Percentiles rank a stretch among this genome's conserved stretches.
These are phyloP conservation scores for Poronia punctata DNA, from an alignment of 495 filamentous ascomycete genomes.

Conservation along the genomic window DNA sequence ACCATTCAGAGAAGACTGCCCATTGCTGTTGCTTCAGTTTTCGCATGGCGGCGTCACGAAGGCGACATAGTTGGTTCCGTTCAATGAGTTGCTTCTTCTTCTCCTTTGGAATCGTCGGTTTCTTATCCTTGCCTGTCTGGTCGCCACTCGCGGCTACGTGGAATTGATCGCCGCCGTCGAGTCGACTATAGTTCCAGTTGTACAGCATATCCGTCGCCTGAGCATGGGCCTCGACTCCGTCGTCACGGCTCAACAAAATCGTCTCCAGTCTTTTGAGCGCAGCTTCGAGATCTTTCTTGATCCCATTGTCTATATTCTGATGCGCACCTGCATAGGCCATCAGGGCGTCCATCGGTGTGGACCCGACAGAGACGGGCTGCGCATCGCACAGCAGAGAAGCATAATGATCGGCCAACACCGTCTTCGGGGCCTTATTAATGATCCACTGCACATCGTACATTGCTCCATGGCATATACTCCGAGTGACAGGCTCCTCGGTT, in stretches of 20 bases:
- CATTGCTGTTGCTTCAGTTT: too few relatives aligned
- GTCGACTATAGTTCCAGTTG: neutral
- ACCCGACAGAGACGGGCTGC: neutral
- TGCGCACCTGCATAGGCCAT: neutral
- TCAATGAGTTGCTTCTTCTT: too few relatives aligned
- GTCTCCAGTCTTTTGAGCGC: neutral
- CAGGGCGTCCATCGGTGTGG: neutral
- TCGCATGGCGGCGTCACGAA: too few relatives aligned
- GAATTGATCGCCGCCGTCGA: neutral
- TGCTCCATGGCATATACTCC: constrained; percentile 32
- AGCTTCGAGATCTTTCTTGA: neutral
- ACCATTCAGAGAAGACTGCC: too few relatives aligned
- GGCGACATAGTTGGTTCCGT: too few relatives aligned
- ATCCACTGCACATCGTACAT: constrained; percentile 38
- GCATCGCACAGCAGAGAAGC: neutral
- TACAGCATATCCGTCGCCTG: neutral
- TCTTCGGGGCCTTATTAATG: neutral
- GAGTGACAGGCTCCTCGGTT: neutral
- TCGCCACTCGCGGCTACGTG: neutral
- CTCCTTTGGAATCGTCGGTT: too few relatives aligned
- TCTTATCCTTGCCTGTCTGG: neutral
- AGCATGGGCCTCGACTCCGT: neutral
- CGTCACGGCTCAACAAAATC: neutral
- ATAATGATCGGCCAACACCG: neutral
- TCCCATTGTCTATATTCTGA: neutral